Conservation (phyloP, 495 filamentous ascomycete species). For the Penicillium robsamsonii region DNA sequence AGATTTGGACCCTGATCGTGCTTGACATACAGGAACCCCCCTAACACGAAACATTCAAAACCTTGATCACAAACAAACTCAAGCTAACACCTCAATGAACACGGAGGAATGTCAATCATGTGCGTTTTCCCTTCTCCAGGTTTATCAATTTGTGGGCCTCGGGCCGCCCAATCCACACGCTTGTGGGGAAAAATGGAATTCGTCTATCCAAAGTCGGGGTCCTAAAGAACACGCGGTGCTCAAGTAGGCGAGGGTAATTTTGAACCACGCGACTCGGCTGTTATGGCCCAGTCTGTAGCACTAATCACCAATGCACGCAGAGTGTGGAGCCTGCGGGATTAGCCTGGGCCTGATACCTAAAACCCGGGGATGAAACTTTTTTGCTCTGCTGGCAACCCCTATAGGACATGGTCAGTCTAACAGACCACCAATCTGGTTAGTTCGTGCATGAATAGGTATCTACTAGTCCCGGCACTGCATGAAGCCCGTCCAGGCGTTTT, state of each 20-base stretch:
- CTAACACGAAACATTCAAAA: not conserved
- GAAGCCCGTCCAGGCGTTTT: not conserved
- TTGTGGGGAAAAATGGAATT: slow-evolving; percentile 6
- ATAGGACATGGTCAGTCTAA: slow-evolving; percentile 4
- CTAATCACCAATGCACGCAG: not conserved
- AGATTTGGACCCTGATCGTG: not conserved
- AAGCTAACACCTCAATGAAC: not conserved
- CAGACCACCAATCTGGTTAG: slow-evolving; percentile 1
- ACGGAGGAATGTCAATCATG: not conserved
- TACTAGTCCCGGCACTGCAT: not conserved
- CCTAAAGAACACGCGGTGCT: not conserved
- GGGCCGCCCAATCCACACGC: slow-evolving; percentile 4
- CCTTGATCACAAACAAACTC: not conserved
- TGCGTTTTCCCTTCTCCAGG: not conserved
- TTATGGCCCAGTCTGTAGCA: not conserved
- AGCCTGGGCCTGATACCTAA: not conserved
- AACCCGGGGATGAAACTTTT: slow-evolving; percentile 1
- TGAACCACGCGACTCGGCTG: not conserved
- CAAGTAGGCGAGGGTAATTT: not conserved
- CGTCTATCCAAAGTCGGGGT: not conserved
- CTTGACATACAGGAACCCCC: not conserved
- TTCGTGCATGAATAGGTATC: slow-evolving; percentile 4
- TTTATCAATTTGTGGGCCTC: slow-evolving; percentile 12
- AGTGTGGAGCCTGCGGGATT: too few species aligned
- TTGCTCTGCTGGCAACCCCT: not conserved